A percentile compares a stretch with the other conserved stretches of the same genome.
phyloP scores from a whole-genome alignment of 352 stramenopile species.

The Globisporangium canariense region DNA sequence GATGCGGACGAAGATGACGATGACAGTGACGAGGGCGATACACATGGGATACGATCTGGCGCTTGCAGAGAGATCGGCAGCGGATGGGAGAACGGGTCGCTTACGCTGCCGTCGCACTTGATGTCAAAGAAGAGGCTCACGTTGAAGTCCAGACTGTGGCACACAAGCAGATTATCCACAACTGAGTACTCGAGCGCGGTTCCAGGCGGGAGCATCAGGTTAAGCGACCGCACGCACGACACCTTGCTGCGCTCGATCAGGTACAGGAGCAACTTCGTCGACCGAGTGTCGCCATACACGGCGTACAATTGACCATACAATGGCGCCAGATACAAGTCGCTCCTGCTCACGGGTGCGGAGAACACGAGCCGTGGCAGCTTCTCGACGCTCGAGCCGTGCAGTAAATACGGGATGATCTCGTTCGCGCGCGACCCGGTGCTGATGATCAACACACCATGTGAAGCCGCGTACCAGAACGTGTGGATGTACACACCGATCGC shows the following conservation, averaged over 20 bases:
- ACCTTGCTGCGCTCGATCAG: slow-evolving; percentile 57
- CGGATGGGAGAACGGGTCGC: slow-evolving; percentile 70
- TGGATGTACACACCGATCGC: slow-evolving; percentile 58
- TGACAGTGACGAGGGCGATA: slow-evolving; percentile 11
- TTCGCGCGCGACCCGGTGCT: slow-evolving; percentile 72
- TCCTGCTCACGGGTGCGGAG: slow-evolving; percentile 44
- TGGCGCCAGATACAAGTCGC: slow-evolving; percentile 56
- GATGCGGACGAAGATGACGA: slow-evolving; percentile 4
- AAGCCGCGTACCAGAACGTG: slow-evolving; percentile 69
- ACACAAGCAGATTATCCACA: slow-evolving; percentile 81
- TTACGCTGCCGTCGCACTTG: slow-evolving; percentile 46
- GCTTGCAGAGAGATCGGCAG: slow-evolving; percentile 54
- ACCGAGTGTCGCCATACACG: slow-evolving; percentile 54
- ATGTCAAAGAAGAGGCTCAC: slow-evolving; percentile 82
- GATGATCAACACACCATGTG: slow-evolving; percentile 61
- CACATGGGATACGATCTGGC: slow-evolving; percentile 15
- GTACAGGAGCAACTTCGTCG: slow-evolving; percentile 72
- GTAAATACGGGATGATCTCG: slow-evolving; percentile 68
- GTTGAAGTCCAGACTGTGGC: slow-evolving; percentile 77
- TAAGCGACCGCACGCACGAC: slow-evolving; percentile 68
- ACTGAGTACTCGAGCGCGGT: slow-evolving; percentile 68
- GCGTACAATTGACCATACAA: slow-evolving; percentile 71
- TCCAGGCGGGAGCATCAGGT: slow-evolving; percentile 60
- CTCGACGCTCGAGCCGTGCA: slow-evolving; percentile 55
- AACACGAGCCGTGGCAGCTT: slow-evolving; percentile 76